Conservation (phyloP, 805 yeast genomes). For the Suhomyces kilbournensis region DNA sequence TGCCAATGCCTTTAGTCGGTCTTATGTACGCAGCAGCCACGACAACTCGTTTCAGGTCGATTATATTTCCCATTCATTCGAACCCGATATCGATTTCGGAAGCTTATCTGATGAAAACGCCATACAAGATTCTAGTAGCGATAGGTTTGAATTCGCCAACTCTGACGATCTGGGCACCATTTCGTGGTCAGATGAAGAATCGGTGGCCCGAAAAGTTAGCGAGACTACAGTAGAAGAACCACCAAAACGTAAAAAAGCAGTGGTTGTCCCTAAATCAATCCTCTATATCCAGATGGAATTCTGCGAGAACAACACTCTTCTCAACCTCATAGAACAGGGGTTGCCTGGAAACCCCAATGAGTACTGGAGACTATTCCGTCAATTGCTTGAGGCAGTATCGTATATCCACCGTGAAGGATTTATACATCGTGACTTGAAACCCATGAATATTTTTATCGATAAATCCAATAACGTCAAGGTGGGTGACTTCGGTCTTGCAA, state of each 20-base stretch:
- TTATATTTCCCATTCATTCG: slow-evolving; percentile 63
- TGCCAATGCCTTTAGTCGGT: slow-evolving; percentile 20
- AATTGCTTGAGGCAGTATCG: slow-evolving; percentile 81
- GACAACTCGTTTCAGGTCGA: slow-evolving; percentile 47
- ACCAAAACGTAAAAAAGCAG: neutral
- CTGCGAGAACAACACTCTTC: slow-evolving; percentile 89
- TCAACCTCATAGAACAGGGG: slow-evolving; percentile 74
- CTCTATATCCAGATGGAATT: slow-evolving; percentile 97
- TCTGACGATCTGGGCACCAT: slow-evolving; percentile 13
- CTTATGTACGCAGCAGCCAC: slow-evolving; percentile 14
- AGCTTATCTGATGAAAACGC: slow-evolving; percentile 32
- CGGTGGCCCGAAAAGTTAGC: neutral
- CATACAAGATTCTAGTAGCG: slow-evolving; percentile 23
- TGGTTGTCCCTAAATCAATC: slow-evolving; percentile 47
- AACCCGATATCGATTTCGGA: slow-evolving; percentile 56
- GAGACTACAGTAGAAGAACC: neutral
- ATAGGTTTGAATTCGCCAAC: slow-evolving; percentile 32
- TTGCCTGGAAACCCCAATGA: slow-evolving; percentile 68
- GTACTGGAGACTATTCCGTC: slow-evolving; percentile 88
- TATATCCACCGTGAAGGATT: slow-evolving; percentile 93
- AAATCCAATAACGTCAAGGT: slow-evolving; percentile 83
- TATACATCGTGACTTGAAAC: slow-evolving; percentile 92
- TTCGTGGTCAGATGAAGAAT: slow-evolving; percentile 2
- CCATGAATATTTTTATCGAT: slow-evolving; percentile 93
- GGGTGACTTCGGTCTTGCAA: slow-evolving; percentile 97